Base-by-base conservation (phyloP, 2,329 filamentous ascomycete genomes). In the Colletotrichum somersetense region DNA sequence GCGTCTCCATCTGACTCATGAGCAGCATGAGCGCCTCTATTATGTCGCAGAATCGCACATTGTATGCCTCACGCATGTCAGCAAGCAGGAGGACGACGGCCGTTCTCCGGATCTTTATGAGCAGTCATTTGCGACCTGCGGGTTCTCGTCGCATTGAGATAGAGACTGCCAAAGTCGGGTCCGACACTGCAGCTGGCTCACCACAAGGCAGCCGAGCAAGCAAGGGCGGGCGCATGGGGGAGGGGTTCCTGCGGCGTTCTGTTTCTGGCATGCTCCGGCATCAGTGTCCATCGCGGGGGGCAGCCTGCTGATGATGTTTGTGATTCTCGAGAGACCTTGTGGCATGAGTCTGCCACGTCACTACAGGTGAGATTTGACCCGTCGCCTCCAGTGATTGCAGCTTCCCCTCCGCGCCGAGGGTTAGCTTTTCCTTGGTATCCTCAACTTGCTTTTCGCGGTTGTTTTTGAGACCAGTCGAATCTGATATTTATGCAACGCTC, bases 351-450 rank as follows among this genome's bases (percentile, higher is more conserved):
- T 69, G 69, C 69, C 66, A 72, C 69, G 69, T 72, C 69, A 72
- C 66, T 59, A 53, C 18, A 42, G 66, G 59, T 72, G 69, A 72
- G 69, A 72, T 63, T 64, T 69, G 69, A 72, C 59, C 69, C 66
- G 59, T 72, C 66, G 69, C 52, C 58, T 72, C 30, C 33, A 38
- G 33, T 16, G 33, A 38, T 56, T 23, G 53, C 33, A 23, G 33
- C 53, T 56, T 38, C 38, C 33, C 33, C 33, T 56, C 20, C 23
- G 20, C 18, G 20, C 11, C 6, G 33, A 14, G 20, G 33, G 35
- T 38, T 30, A 30, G 30, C 30, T n/a, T 69, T 50, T 42, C 30
- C 44, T 40, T 46, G 11, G 2, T 8, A 33, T 40, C 46, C 42
- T 46, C 44, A 50, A 6, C 50, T 56, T 58, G 14, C 40, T 56